These are phyloP conservation scores for Geotrichum histeridarum DNA, from an alignment of 1,139 yeast species.

Conservation along the genomic window DNA sequence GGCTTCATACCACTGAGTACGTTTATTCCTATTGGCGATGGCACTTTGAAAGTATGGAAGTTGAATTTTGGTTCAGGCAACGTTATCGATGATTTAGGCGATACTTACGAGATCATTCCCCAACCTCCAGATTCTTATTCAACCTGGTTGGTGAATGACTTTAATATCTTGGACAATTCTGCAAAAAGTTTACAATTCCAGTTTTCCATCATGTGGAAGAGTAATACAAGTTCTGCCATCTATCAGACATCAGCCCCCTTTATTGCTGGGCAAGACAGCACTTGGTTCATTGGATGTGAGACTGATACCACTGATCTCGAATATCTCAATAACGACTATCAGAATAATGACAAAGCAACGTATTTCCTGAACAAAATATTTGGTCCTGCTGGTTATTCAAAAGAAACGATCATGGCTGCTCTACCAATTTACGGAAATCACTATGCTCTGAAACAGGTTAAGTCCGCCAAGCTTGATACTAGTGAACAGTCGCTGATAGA, in stretches of 20 bases:
- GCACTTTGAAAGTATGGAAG: constrained; percentile 43
- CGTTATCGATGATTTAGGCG: constrained; percentile 35
- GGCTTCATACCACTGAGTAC: constrained; percentile 29
- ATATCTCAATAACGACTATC: constrained; percentile 3
- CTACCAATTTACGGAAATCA: constrained; percentile 38
- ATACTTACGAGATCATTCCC: constrained; percentile 28
- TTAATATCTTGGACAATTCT: constrained; percentile 19
- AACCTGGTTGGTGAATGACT: constrained; percentile 48
- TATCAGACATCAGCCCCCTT: constrained; percentile 26
- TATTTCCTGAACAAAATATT: constrained; percentile 45
- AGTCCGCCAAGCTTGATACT: constrained; percentile 4
- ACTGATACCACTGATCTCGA: constrained; percentile 11
- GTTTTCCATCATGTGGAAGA: constrained; percentile 54
- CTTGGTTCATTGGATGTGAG: constrained; percentile 13
- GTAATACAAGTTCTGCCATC: constrained; percentile 52
- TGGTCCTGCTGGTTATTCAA: constrained; percentile 47
- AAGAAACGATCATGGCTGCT: constrained; percentile 44
- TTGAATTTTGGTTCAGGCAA: constrained; percentile 25
- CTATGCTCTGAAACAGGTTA: constrained; percentile 21
- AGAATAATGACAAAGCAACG: constrained; percentile 34
- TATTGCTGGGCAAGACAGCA: background rate
- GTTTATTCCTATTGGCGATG: constrained; percentile 45
- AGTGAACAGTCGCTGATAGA: constrained; percentile 32
- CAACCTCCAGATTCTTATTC: constrained; percentile 38
- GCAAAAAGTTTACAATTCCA: constrained; percentile 27